phyloP scores from a whole-genome alignment of 345 rosid species.

The Camelina sativa region DNA sequence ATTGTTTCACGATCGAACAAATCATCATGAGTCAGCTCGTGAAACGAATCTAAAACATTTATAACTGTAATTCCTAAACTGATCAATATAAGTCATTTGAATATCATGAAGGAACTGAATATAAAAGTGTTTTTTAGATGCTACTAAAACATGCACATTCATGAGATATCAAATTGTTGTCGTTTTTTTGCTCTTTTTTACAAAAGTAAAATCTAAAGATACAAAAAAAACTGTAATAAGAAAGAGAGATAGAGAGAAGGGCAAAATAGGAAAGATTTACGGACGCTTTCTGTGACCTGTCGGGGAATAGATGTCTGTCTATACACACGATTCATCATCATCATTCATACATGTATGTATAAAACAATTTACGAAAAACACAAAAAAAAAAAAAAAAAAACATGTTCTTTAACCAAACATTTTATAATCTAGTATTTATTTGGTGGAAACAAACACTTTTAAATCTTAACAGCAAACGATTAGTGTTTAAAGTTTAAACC shows the following conservation, averaged over 20 bases:
- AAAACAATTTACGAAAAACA: background rate
- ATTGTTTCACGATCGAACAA: background rate
- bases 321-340: conserved; percentile 6
- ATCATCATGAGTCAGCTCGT: too few relatives aligned
- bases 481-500: conserved; percentile 14
- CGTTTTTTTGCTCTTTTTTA: background rate
- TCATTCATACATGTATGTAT: conserved; percentile 31
- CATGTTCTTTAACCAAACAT: background rate
- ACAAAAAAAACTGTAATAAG: background rate
- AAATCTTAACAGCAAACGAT: background rate
- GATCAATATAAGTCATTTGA: background rate
- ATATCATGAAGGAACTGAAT: background rate
- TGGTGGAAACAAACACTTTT: too few relatives aligned
- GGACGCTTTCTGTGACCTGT: conserved; percentile 52
- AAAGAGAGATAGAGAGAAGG: conserved; percentile 25
- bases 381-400: too few relatives aligned
- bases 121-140: conserved; percentile 13
- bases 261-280: conserved; percentile 43
- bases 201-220: background rate
- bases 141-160: conserved; percentile 10
- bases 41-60: background rate
- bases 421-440: conserved; percentile 1
- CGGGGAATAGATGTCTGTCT: conserved; percentile 44
- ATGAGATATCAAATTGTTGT: background rate
- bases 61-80: background rate